A percentile compares a stretch with the other conserved stretches of the same genome.
Conservation (phyloP, 805 yeast genomes). For the Jamesozyma spencerorum region DNA sequence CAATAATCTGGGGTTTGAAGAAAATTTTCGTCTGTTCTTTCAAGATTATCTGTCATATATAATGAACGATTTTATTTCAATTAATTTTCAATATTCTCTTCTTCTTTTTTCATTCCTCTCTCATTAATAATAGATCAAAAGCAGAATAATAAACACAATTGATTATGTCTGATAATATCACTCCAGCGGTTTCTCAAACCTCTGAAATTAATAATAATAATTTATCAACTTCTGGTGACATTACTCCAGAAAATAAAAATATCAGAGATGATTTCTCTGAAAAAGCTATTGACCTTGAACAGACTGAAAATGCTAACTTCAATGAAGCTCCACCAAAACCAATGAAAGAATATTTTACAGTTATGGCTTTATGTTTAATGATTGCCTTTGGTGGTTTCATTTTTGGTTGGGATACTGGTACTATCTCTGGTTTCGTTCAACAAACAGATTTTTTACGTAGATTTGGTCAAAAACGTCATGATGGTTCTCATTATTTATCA, state of each 20-base stretch:
- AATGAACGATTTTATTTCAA: no score
- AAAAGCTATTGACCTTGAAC: constrained; percentile 1
- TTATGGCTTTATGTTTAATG: constrained; percentile 18
- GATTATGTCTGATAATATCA: no score
- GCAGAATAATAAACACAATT: no score
- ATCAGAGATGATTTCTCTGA: constrained; percentile 7
- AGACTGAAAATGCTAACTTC: constrained; percentile 1
- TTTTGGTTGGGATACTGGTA: constrained; percentile 74
- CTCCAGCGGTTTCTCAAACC: no score
- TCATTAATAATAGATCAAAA: no score
- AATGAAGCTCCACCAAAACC: constrained; percentile 23
- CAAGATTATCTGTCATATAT: no score
- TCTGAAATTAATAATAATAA: no score
- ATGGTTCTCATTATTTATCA: constrained; percentile 38
- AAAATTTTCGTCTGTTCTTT: no score
- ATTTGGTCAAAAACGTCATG: constrained; percentile 40
- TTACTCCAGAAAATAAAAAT: not conserved
- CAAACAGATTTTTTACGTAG: constrained; percentile 42
- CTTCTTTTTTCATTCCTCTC: no score
- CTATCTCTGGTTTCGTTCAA: constrained; percentile 59
- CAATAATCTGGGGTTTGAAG: no score
- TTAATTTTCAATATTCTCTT: no score
- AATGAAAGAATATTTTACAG: constrained; percentile 20
- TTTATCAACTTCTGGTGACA: not conserved
- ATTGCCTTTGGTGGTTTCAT: constrained; percentile 29